Conservation (phyloP, 345 rosid genomes). For the Nephelium lappaceum region DNA sequence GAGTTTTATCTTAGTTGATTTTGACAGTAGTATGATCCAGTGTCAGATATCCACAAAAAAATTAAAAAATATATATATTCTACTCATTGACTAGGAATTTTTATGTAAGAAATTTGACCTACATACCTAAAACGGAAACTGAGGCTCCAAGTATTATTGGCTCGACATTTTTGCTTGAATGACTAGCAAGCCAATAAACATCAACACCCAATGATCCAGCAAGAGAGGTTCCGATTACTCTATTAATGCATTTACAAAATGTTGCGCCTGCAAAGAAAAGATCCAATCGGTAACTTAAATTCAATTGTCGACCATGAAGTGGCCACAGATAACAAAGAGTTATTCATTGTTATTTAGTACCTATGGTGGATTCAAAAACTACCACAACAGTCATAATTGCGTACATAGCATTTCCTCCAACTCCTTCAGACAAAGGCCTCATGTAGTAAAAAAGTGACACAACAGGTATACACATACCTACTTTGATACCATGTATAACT, state of each 20-base stretch:
- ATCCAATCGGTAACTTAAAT: neutral
- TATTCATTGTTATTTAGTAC: slow-evolving; percentile 21
- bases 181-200: slow-evolving; percentile 64
- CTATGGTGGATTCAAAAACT: slow-evolving; percentile 65
- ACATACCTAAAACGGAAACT: slow-evolving; percentile 63
- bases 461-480: slow-evolving; percentile 65
- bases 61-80: too few relatives aligned
- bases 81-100: neutral
- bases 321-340: too few relatives aligned
- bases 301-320: neutral
- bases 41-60: too few relatives aligned
- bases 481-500: slow-evolving; percentile 65
- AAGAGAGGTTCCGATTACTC: slow-evolving; percentile 59
- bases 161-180: slow-evolving; percentile 47
- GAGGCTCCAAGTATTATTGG: slow-evolving; percentile 61
- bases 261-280: slow-evolving; percentile 64
- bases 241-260: slow-evolving; percentile 58
- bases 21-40: too few relatives aligned
- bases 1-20: too few relatives aligned
- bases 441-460: slow-evolving; percentile 72
- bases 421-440: slow-evolving; percentile 68
- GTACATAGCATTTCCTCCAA: slow-evolving; percentile 77
- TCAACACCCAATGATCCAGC: slow-evolving; percentile 75
- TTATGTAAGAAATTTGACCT: neutral
- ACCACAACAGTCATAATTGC: slow-evolving; percentile 82